Conservation (phyloP, 1,139 yeast species). For the Pichia terricola region DNA sequence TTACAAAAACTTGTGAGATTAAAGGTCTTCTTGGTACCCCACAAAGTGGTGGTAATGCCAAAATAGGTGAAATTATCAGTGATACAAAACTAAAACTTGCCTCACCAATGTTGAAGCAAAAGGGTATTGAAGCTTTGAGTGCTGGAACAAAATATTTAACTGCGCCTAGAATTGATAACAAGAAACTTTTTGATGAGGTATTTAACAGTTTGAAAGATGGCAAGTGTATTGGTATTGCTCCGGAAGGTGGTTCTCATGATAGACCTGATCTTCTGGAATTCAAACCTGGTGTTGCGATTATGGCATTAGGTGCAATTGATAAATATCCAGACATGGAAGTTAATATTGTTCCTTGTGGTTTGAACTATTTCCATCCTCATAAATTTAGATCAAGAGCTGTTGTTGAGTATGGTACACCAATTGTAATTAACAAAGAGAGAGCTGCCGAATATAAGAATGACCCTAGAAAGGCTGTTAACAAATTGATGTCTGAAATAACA, state of each 20-base stretch:
- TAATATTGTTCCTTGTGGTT: constrained; percentile 63
- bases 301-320: constrained; percentile 71
- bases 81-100: constrained; percentile 44
- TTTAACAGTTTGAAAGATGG: constrained; percentile 50
- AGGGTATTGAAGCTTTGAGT: constrained; percentile 31
- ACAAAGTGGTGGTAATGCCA: constrained; percentile 47
- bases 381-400: constrained; percentile 72
- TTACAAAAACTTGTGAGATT: constrained; percentile 34
- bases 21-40: constrained; percentile 61
- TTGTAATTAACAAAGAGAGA: constrained; percentile 41
- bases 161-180: constrained; percentile 59
- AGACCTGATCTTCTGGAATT: constrained; percentile 63
- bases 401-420: constrained; percentile 65
- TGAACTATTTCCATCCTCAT: constrained; percentile 70
- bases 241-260: constrained; percentile 82
- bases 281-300: constrained; percentile 73
- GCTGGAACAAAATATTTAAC: constrained; percentile 44
- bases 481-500: constrained; percentile 44
- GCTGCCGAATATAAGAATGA: constrained; percentile 46
- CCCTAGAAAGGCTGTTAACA: constrained; percentile 49
- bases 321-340: constrained; percentile 46
- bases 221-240: constrained; percentile 59
- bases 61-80: constrained; percentile 40
- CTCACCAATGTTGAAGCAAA: constrained; percentile 36
- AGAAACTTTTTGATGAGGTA: constrained; percentile 49